These are phyloP conservation scores for Nemania diffusa DNA, from an alignment of 2,329 filamentous ascomycete genomes.

Conservation along the genomic window DNA sequence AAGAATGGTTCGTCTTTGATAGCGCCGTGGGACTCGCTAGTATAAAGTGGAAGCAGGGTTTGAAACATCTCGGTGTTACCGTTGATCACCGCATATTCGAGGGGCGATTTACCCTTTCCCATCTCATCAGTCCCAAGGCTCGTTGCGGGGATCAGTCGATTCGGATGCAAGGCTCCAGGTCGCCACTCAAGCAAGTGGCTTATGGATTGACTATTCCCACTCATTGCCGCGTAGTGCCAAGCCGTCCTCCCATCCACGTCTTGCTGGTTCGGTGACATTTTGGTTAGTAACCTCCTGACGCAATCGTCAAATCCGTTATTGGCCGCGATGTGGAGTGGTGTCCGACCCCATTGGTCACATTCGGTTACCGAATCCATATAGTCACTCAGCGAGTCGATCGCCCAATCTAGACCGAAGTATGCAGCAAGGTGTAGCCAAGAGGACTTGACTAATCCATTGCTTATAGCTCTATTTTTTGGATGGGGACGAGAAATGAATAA, in stretches of 20 bases:
- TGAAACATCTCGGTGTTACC: background rate
- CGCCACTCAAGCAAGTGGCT: background rate
- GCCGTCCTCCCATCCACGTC: background rate
- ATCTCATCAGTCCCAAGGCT: background rate
- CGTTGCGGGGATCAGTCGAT: background rate
- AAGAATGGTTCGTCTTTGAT: background rate
- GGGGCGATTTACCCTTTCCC: background rate
- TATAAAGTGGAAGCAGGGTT: background rate
- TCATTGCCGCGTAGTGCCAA: background rate
- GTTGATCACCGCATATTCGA: background rate
- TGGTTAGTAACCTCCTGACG: background rate
- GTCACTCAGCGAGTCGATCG: background rate
- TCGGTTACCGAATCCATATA: background rate
- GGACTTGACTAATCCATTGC: background rate
- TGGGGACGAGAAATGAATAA: background rate
- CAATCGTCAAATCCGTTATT: background rate
- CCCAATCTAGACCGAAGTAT: background rate
- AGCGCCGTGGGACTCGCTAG: background rate
- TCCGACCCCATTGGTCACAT: background rate
- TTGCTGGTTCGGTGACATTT: background rate
- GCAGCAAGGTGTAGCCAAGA: background rate
- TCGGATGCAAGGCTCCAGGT: too few species aligned
- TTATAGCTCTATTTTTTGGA: background rate
- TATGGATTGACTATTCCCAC: background rate
- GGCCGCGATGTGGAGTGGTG: background rate